Base-by-base conservation (phyloP, 495 filamentous ascomycete species). In the Halenospora varia region DNA sequence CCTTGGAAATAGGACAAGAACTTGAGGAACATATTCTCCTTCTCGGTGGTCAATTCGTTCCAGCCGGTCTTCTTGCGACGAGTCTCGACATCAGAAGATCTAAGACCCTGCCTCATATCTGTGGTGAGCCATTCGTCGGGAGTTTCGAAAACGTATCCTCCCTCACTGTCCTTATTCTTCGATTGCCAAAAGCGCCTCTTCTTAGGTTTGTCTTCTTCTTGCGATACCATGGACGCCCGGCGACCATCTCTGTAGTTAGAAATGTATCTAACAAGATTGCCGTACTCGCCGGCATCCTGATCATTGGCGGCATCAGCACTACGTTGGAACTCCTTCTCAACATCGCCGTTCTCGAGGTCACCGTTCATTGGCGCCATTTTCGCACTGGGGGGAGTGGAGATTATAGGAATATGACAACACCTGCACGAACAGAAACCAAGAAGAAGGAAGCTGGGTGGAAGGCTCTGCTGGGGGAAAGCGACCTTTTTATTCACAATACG, bases 1-100 rank as follows among this genome's bases (percentile, higher is more conserved):
- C 88, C 88, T 66, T 77, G 83, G 78, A 92, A 92, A 73, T 86
- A 92, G 69, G 83, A 78, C 60, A 91, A 73, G 70, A 92, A 87
- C 75, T 91, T 83, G 56, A 85, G 65, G 71, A 92, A 83, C 75
- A 88, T 73, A 71, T 88, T 89, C 68, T 83, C 83, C 77, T 90
- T 89, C 74, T 90, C 87, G 25, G 86, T 82, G 45, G 73, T 76
- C 66, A 92, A 71, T 68, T 92, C 88, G 71, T 92, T 92, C 72
- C 74, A 90, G 49, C 88, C 88, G 60, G 75, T 79, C 60, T 78
- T 79, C 70, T 80, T 85, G 56, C 88, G 82, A 61, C 88, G 82
- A 47, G 69, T 64, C 59, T 89, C 87, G 56, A 89, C 80, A 51
- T 88, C 81, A 35, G 53, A 54, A 59, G 65, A 69, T 42, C 68